Conservation (phyloP, 1,284 basidiomycete species). For the Phellinidium pouzarii region DNA sequence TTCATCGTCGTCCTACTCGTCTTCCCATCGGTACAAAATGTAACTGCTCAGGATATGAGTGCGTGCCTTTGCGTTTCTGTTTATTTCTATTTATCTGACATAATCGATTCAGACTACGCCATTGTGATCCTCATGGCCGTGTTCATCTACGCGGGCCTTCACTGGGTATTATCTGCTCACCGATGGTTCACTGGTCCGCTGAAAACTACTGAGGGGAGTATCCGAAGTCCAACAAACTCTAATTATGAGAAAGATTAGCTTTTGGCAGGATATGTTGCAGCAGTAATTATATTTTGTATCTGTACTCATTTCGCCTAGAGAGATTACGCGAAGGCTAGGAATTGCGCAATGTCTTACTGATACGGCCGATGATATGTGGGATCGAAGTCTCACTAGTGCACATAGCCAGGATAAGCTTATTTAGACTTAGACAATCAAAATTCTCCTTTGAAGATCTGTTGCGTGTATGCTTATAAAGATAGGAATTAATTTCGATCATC, state of each 20-base stretch:
- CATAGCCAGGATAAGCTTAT: too few species aligned
- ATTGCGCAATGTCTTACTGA: too few species aligned
- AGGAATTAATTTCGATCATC: too few species aligned
- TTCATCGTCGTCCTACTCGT: constrained; percentile 57
- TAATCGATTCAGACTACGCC: constrained; percentile 45
- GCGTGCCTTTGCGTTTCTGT: constrained; percentile 23
- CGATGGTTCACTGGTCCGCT: constrained; percentile 69
- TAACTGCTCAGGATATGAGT: constrained; percentile 50
- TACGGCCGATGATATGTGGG: too few species aligned
- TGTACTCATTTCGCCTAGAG: too few species aligned
- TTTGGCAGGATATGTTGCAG: too few species aligned
- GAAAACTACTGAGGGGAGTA: constrained; percentile 37
- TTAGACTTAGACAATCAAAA: too few species aligned
- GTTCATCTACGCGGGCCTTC: constrained; percentile 54
- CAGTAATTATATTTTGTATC: too few species aligned
- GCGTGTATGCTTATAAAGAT: too few species aligned
- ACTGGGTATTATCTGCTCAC: constrained; percentile 59
- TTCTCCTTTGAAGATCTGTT: too few species aligned
- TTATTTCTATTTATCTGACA: constrained; percentile 6
- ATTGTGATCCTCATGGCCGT: constrained; percentile 60
- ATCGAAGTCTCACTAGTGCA: too few species aligned
- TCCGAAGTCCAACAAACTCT: not conserved
- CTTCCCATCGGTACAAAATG: constrained; percentile 45
- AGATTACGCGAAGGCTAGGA: too few species aligned
- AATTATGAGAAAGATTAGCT: not conserved